Conservation (phyloP, 2,329 filamentous ascomycete genomes). For the Aspergillus flavus region DNA sequence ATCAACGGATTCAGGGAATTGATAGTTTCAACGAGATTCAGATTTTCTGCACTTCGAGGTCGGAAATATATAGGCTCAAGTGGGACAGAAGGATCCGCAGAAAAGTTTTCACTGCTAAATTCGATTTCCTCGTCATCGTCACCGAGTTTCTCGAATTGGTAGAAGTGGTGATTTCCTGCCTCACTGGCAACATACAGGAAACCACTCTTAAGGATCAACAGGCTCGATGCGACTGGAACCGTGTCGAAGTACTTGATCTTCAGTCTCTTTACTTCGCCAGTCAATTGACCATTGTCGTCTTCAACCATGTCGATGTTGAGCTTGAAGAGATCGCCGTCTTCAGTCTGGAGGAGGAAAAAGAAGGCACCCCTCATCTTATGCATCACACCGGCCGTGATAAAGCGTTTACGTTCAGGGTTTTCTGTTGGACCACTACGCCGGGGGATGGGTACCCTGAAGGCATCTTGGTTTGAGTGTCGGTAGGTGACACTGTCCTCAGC, state of each 20-base stretch:
- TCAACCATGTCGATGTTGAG: conserved; percentile 89
- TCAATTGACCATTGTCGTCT: conserved; percentile 73
- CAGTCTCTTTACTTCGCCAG: conserved; percentile 77
- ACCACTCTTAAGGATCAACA: conserved; percentile 93
- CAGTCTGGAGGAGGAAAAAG: conserved; percentile 94
- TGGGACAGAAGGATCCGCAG: conserved; percentile 70
- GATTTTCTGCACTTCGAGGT: conserved; percentile 75
- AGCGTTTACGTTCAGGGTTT: conserved; percentile 86
- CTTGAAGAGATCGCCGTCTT: conserved; percentile 98
- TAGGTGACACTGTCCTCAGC: conserved; percentile 95
- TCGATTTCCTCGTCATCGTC: conserved; percentile 91
- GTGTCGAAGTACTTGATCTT: conserved; percentile 99
- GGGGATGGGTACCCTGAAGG: conserved; percentile 86
- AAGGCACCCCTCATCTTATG: conserved; percentile 96
- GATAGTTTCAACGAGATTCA: conserved; percentile 82
- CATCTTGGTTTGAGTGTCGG: conserved; percentile 90
- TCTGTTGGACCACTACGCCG: conserved; percentile 84
- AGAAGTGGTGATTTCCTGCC: conserved; percentile 90
- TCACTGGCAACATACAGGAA: conserved; percentile 93
- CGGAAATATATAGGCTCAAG: conserved; percentile 84
- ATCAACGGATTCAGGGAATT: conserved; percentile 88
- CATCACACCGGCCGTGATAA: conserved; percentile 89
- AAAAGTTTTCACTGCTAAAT: conserved; percentile 80
- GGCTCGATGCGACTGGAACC: conserved; percentile 80
- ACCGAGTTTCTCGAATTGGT: conserved; percentile 95